phyloP scores from a whole-genome alignment of 225 moss, liverwort and hornwort species.

The Bryum argenteum region DNA sequence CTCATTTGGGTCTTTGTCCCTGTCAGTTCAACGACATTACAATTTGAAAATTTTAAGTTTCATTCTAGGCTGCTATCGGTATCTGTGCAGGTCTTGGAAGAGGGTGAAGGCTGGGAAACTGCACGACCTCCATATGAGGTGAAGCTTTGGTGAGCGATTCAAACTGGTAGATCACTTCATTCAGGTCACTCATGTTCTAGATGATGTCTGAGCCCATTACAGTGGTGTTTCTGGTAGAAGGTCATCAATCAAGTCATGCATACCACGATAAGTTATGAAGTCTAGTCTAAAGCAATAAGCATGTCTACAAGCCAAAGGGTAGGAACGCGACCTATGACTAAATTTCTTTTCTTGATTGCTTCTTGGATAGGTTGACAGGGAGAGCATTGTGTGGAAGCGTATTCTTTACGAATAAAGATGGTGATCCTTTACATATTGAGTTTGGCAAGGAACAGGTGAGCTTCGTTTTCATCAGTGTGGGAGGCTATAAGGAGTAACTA shows the following conservation, averaged over 20 bases:
- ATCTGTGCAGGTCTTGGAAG: slow-evolving; percentile 64
- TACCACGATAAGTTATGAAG: slow-evolving; percentile 11
- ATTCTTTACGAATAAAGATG: slow-evolving; percentile 69
- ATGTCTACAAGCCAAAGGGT: background rate
- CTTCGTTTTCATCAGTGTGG: background rate
- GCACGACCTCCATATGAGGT: slow-evolving; percentile 92
- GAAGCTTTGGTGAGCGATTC: slow-evolving; percentile 69
- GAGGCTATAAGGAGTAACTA: background rate
- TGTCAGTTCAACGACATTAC: slow-evolving; percentile 8
- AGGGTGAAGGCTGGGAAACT: slow-evolving; percentile 98
- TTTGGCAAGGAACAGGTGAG: slow-evolving; percentile 86
- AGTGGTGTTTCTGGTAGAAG: background rate
- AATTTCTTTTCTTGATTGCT: slow-evolving; percentile 26
- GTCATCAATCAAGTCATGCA: slow-evolving; percentile 13
- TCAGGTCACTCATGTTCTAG: slow-evolving; percentile 1
- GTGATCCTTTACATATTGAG: slow-evolving; percentile 72
- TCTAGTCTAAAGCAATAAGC: slow-evolving; percentile 13
- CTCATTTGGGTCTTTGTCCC: background rate
- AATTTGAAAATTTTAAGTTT: slow-evolving; percentile 2
- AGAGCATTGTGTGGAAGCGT: slow-evolving; percentile 53
- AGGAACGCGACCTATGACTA: slow-evolving; percentile 7
- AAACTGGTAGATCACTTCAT: slow-evolving; percentile 20
- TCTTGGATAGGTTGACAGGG: slow-evolving; percentile 73
- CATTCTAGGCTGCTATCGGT: slow-evolving; percentile 27
- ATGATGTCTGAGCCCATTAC: slow-evolving; percentile 4